These are phyloP conservation scores for Suillus hirtellus DNA, from an alignment of 768 basidiomycete species.

Conservation along the genomic window DNA sequence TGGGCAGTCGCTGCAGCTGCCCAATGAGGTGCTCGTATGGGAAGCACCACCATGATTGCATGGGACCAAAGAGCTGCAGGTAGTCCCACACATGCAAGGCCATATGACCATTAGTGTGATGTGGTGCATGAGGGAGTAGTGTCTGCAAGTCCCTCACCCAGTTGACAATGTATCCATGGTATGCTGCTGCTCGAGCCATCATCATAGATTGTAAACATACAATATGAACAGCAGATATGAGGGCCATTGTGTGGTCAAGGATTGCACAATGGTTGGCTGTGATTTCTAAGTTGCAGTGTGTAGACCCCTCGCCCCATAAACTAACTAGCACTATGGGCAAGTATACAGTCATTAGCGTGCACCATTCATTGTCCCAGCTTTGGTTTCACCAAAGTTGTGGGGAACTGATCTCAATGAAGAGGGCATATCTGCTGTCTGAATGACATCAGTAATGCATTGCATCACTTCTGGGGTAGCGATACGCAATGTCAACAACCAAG, in stretches of 20 bases:
- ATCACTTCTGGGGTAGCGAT: no score
- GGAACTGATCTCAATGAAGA: constrained; percentile 17
- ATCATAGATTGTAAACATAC: constrained; percentile 23
- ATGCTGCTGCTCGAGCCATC: constrained; percentile 6
- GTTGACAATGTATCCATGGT: constrained; percentile 17
- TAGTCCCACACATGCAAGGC: constrained; percentile 3
- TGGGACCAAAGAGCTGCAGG: no score
- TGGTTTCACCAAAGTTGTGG: constrained; percentile 22
- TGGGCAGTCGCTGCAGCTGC: no score
- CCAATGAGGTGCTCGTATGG: no score
- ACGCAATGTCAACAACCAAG: no score
- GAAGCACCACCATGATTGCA: no score
- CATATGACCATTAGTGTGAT: constrained; percentile 31
- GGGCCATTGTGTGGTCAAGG: constrained; percentile 31
- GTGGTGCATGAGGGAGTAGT: no score
- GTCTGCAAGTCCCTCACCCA: constrained; percentile 20
- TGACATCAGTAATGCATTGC: no score
- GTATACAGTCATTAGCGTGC: constrained; percentile 28
- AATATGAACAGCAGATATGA: constrained; percentile 29
- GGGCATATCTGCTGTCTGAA: constrained; percentile 1
- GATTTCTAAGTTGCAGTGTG: not conserved
- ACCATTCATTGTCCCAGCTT: constrained; percentile 39
- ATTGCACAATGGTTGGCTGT: not conserved
- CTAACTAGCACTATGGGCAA: constrained; percentile 36
- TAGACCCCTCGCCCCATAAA: constrained; percentile 26